These are phyloP conservation scores for Acidiella bohemica DNA, from an alignment of 495 filamentous ascomycete species.

Conservation along the genomic window DNA sequence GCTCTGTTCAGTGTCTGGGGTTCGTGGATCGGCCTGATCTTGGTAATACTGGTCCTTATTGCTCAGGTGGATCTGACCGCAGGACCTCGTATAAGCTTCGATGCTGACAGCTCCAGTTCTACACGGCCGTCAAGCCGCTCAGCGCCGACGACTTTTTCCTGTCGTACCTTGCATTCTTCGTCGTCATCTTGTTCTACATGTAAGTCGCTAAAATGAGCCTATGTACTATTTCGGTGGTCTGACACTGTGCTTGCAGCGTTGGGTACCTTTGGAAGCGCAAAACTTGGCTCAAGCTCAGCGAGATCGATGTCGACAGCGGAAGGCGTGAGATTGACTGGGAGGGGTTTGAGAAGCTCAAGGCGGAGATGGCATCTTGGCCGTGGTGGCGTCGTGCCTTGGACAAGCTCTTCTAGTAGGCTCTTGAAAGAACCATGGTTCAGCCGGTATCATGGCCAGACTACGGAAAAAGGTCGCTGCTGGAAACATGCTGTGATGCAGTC, in stretches of 20 bases:
- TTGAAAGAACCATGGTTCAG: no score
- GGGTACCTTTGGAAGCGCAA: conserved; percentile 49
- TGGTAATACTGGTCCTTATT: conserved; percentile 50
- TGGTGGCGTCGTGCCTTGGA: conserved; percentile 37
- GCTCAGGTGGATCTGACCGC: conserved; percentile 40
- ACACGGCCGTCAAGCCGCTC: conserved; percentile 37
- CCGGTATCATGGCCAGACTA: no score
- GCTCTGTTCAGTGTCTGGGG: conserved; percentile 53
- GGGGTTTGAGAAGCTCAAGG: conserved; percentile 36
- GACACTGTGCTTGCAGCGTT: no score
- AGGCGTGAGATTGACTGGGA: conserved; percentile 46
- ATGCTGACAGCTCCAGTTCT: conserved; percentile 30
- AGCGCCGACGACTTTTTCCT: conserved; percentile 46
- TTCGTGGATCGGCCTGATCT: conserved; percentile 48
- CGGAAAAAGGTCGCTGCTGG: no score
- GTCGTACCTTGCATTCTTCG: conserved; percentile 44
- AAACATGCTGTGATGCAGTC: no score
- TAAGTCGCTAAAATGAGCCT: no score
- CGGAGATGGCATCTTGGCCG: conserved; percentile 34
- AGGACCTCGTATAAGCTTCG: background rate
- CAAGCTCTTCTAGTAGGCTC: conserved; percentile 33
- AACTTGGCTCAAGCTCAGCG: conserved; percentile 35
- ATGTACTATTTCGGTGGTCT: no score
- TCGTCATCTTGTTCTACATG: conserved; percentile 45
- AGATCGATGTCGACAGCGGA: conserved; percentile 54